Evolutionary conservation across 768 basidiomycete species (phyloP), one percentile per base, ranked within the genome.

Genomic region (Candolleomyces efflorescens): DNA sequence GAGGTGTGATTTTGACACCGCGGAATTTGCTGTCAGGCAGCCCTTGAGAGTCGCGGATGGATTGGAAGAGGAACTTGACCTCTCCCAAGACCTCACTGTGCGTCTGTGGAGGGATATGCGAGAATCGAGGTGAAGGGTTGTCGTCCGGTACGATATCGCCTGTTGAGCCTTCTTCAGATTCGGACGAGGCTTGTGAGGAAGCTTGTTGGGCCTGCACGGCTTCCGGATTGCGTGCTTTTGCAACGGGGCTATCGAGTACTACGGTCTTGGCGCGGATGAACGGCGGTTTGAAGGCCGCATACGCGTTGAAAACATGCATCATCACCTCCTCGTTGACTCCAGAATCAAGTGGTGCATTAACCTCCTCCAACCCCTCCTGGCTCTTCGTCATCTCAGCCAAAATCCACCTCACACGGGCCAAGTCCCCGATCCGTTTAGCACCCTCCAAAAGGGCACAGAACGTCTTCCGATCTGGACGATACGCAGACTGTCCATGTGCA

Each of bases 401-500:
- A 59, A 98, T 87, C 95, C 94, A 98, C 63, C 95, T 78, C 23
- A 87, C 86, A 49, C 92, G 78, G 3, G 80, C 77, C 20, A 99
- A 71, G 68, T 98, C 96, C 0, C 95, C 94, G 2, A 86, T 74
- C 5, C 92, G 78, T 70, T 93, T 97, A 36, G 92, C 88, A 1
- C 93, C 94, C 62, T 97, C 92, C 58, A 99, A 71, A n/a, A 98
- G 70, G 0, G 92, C 92, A 55, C 80, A 77, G 71, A 94, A 96
- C 3, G 92, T 89, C 36, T 79, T 76, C 41, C 76, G 68, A 57
- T 86, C 83, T 1, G 93, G 93, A 32, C 68, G 64, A 69, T 84
- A 83, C 5, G 77, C 75, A 2, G 82, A 77, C n/a, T 64, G 68
- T 9, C 85, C 84, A 10, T 71, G 72, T 0, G 87, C 87, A 62